A percentile compares a stretch with the other conserved stretches of the same genome.
phyloP scores from a whole-genome alignment of 2,329 filamentous ascomycete species.

The Hymenoscyphus fraxineus region DNA sequence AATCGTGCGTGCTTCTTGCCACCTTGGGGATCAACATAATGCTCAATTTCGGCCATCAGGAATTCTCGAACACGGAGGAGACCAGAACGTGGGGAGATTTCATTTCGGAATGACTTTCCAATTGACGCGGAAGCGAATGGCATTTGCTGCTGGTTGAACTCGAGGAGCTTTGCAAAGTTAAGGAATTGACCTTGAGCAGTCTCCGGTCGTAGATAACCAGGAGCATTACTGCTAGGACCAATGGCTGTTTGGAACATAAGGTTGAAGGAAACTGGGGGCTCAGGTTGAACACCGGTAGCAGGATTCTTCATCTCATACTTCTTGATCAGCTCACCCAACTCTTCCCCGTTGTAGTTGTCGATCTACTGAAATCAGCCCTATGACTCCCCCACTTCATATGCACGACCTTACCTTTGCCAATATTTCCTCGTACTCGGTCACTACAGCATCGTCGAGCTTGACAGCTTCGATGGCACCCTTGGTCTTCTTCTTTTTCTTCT shows the following conservation, averaged over 20 bases:
- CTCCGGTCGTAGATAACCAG: slow-evolving; percentile 85
- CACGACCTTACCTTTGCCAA: slow-evolving; percentile 59
- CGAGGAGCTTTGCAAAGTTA: slow-evolving; percentile 92
- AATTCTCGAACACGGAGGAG: slow-evolving; percentile 94
- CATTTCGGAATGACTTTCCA: slow-evolving; percentile 96
- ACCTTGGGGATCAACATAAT: slow-evolving; percentile 91
- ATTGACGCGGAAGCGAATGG: slow-evolving; percentile 96
- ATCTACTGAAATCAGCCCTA: slow-evolving; percentile 49
- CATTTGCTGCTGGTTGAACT: slow-evolving; percentile 93
- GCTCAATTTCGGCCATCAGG: slow-evolving; percentile 98
- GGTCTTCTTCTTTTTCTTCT: slow-evolving; percentile 86
- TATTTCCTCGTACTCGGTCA: slow-evolving; percentile 86
- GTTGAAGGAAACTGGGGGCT: slow-evolving; percentile 87
- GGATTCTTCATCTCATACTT: slow-evolving; percentile 93
- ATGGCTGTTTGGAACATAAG: slow-evolving; percentile 98
- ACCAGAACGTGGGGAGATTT: slow-evolving; percentile 90
- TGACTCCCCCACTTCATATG: background rate
- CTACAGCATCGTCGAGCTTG: slow-evolving; percentile 81
- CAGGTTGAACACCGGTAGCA: slow-evolving; percentile 69
- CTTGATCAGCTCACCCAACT: slow-evolving; percentile 81
- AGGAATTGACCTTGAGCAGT: slow-evolving; percentile 97
- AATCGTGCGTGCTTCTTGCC: slow-evolving; percentile 95
- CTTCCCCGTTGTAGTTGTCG: slow-evolving; percentile 87
- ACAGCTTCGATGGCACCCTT: slow-evolving; percentile 71
- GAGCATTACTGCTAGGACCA: slow-evolving; percentile 82